Conservation (phyloP, 805 yeast genomes). For the Kodamaea jinghongensis region DNA sequence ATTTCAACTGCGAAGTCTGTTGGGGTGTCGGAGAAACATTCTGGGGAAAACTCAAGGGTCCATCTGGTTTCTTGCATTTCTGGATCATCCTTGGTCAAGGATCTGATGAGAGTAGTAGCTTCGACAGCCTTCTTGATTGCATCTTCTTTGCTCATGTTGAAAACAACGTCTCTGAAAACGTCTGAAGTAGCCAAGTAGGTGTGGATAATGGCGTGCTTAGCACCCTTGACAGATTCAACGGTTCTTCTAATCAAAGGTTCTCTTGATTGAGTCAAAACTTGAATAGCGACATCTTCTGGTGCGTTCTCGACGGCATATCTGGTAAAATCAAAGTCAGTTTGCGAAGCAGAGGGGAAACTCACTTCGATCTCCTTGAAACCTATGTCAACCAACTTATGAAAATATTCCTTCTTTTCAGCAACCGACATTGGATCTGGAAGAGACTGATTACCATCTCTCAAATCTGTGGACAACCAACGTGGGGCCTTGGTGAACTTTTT, state of each 20-base stretch:
- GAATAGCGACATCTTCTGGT: conserved; percentile 72
- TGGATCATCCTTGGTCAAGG: conserved; percentile 75
- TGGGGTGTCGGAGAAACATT: conserved; percentile 73
- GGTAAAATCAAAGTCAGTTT: conserved; percentile 79
- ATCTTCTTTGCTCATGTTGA: conserved; percentile 66
- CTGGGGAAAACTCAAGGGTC: conserved; percentile 77
- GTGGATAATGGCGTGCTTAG: conserved; percentile 69
- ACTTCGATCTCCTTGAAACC: conserved; percentile 84
- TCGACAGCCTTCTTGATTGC: conserved; percentile 68
- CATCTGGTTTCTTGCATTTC: conserved; percentile 58
- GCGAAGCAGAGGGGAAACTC: conserved; percentile 78
- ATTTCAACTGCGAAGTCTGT: conserved; percentile 70
- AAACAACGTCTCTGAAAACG: conserved; percentile 70
- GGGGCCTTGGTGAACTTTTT: conserved; percentile 68
- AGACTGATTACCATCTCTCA: conserved; percentile 80
- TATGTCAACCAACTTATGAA: conserved; percentile 65
- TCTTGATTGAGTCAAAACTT: conserved; percentile 74
- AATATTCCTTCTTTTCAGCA: conserved; percentile 69
- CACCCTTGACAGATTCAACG: conserved; percentile 69
- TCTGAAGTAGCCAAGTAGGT: conserved; percentile 76
- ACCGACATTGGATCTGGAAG: conserved; percentile 82
- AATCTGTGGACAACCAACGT: conserved; percentile 76
- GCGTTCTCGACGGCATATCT: conserved; percentile 76
- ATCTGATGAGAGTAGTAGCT: conserved; percentile 63
- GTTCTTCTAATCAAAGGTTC: conserved; percentile 72